Evolutionary conservation across 306 rosid species (phyloP), one percentile per base, ranked within the genome.

Genomic region (Pterocarpus macrocarpus): DNA sequence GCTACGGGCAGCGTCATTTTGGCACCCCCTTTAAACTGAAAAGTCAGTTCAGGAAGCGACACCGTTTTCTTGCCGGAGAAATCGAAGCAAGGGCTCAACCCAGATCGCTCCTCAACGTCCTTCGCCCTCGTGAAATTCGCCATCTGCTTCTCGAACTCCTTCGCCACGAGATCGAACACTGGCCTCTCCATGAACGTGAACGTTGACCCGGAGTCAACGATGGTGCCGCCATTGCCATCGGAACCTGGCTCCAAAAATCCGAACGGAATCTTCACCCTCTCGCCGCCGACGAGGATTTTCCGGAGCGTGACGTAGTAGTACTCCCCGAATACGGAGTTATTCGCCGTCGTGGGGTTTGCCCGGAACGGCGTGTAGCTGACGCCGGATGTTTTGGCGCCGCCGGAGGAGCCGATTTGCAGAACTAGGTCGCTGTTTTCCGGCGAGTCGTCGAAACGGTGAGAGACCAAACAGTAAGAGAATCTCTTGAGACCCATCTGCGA

Each of bases 1-100:
- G 8, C 13, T 0, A 76, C 1, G 0, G 97, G 97, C 52, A 92
- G 56, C 8, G 33, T 67, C 97, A 94, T 87, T 76, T 86, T 89
- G 14, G 97, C 97, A 30, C 99, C 99, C 0, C 99, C 99, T 78
- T 90, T 96, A 64, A 92, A 96, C 11, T 88, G 85, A 16, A 96
- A 88, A 16, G 78, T 79, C 0, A 96, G 69, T 47, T 88, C 84
- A 38, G 98, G 99, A 16, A 93, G 79, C 2, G 35, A 6, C 2
- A 89, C 66, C n/a, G 73, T 33, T 22, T 85, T 44, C n/a, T 61
- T 70, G 8, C 73, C 75, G 1, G 91, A 34, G 9, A 86, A 53
- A 80, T 90, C 80, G 38, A 83, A 96, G 79, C 99, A 96, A 10
- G 90, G 94, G 17, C 86, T 32, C 57, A 96, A 77, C 4, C 99